These are phyloP conservation scores for Acer yangbiense DNA, from an alignment of 345 rosid genomes.

Conservation along the genomic window DNA sequence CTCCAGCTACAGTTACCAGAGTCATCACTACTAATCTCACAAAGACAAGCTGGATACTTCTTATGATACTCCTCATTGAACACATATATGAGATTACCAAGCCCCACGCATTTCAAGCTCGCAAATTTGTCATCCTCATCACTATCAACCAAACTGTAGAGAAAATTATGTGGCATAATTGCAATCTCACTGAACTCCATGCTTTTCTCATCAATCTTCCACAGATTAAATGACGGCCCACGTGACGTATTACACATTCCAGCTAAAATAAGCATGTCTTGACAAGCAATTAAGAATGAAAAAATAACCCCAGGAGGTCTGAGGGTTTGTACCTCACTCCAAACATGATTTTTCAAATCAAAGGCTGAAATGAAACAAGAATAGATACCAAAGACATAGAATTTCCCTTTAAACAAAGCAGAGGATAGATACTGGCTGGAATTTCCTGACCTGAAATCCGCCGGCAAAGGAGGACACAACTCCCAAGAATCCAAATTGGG, in stretches of 20 bases:
- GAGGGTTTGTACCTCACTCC: slow-evolving; percentile 72
- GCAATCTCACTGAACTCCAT: slow-evolving; percentile 79
- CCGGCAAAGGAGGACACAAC: slow-evolving; percentile 70
- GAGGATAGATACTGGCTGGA: slow-evolving; percentile 64
- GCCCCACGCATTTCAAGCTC: slow-evolving; percentile 83
- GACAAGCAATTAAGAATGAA: slow-evolving; percentile 61
- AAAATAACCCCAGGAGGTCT: slow-evolving; percentile 76
- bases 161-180: slow-evolving; percentile 64
- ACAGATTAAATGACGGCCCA: slow-evolving; percentile 65
- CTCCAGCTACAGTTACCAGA: slow-evolving; percentile 60
- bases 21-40: slow-evolving; percentile 52
- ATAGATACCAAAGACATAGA: slow-evolving; percentile 70
- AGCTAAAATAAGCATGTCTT: slow-evolving; percentile 62
- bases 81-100: slow-evolving; percentile 71
- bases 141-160: slow-evolving; percentile 60
- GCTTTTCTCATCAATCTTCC: slow-evolving; percentile 55
- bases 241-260: slow-evolving; percentile 54
- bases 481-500: slow-evolving; percentile 65
- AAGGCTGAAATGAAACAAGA: slow-evolving; percentile 61
- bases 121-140: slow-evolving; percentile 72
- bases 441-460: slow-evolving; percentile 61
- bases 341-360: slow-evolving; percentile 50
- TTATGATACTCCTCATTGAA: slow-evolving; percentile 78
- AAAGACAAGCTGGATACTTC: slow-evolving; percentile 85
- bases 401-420: slow-evolving; percentile 47